Conservation (phyloP, 83 land plant genomes). For the Isoetes engelmannii region DNA sequence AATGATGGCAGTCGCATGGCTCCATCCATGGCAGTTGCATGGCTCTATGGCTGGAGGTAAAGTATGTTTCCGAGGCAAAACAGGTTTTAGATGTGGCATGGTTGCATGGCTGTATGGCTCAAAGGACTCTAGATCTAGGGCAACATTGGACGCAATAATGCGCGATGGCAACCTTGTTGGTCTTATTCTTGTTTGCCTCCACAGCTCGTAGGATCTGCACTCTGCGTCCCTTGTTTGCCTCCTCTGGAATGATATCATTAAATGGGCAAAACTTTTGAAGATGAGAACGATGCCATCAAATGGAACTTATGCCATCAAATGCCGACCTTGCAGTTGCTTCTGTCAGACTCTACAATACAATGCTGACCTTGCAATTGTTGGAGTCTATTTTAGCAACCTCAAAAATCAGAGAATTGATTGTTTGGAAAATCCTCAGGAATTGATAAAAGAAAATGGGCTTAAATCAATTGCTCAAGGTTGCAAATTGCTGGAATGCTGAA, state of each 20-base stretch:
- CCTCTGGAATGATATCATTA: slow-evolving; percentile 32
- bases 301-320: slow-evolving; percentile 21
- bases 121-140: too few relatives aligned
- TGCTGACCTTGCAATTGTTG: slow-evolving; percentile 18
- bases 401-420: slow-evolving; percentile 15
- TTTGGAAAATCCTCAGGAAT: slow-evolving; percentile 18
- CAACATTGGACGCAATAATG: slow-evolving; percentile 35
- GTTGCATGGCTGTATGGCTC: too few relatives aligned
- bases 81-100: too few relatives aligned
- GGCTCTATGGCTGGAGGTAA: too few relatives aligned
- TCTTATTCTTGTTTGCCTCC: slow-evolving; percentile 15
- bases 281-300: slow-evolving; percentile 7
- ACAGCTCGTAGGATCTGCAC: slow-evolving; percentile 14
- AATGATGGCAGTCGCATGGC: too few relatives aligned
- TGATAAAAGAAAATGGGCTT: slow-evolving; percentile 26
- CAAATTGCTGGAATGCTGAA: slow-evolving; percentile 14
- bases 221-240: slow-evolving; percentile 36
- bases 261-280: too few relatives aligned
- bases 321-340: slow-evolving; percentile 10
- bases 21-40: too few relatives aligned
- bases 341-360: slow-evolving; percentile 24
- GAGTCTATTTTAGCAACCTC: slow-evolving; percentile 5
- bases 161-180: slow-evolving; percentile 24
- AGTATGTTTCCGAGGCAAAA: too few relatives aligned
- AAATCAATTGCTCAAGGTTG: slow-evolving; percentile 17